Evolutionary conservation across 352 stramenopile species (phyloP).

Genomic region (Aphanomyces astaci): DNA sequence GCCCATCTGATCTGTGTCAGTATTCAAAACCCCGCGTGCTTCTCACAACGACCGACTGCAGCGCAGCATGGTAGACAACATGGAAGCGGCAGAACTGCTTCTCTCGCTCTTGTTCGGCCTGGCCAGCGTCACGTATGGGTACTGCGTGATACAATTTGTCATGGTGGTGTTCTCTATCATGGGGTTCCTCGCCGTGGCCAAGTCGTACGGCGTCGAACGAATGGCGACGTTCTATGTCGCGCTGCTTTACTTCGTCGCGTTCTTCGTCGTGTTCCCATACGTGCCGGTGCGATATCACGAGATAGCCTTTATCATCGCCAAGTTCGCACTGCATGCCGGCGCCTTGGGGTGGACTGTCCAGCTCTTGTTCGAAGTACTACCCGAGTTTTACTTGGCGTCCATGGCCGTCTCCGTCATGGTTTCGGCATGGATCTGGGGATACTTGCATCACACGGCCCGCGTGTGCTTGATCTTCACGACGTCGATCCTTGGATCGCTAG

Average conservation of each 20-base stretch:
- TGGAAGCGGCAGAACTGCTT: background rate
- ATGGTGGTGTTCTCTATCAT: constrained; percentile 14
- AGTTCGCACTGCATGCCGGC: background rate
- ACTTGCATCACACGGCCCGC: background rate
- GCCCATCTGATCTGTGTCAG: no score
- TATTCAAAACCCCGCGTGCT: background rate
- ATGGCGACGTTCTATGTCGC: constrained; percentile 9
- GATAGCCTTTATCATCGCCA: constrained; percentile 2
- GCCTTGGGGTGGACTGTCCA: background rate
- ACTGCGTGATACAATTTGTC: constrained; percentile 3
- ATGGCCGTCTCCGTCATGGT: background rate
- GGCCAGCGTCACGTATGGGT: background rate
- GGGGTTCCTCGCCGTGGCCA: constrained; percentile 11
- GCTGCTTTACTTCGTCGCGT: background rate
- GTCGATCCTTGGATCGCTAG: background rate
- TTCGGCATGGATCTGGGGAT: background rate
- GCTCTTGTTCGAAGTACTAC: background rate
- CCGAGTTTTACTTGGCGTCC: constrained; percentile 3
- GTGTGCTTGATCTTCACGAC: constrained; percentile 12
- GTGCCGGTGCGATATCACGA: background rate
- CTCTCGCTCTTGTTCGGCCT: constrained; percentile 2
- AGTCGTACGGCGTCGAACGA: background rate
- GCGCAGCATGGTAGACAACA: background rate
- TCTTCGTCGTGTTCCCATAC: constrained; percentile 5
- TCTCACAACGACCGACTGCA: background rate